phyloP scores from a whole-genome alignment of 2,329 filamentous ascomycete genomes.

The Phaeoacremonium minimum region DNA sequence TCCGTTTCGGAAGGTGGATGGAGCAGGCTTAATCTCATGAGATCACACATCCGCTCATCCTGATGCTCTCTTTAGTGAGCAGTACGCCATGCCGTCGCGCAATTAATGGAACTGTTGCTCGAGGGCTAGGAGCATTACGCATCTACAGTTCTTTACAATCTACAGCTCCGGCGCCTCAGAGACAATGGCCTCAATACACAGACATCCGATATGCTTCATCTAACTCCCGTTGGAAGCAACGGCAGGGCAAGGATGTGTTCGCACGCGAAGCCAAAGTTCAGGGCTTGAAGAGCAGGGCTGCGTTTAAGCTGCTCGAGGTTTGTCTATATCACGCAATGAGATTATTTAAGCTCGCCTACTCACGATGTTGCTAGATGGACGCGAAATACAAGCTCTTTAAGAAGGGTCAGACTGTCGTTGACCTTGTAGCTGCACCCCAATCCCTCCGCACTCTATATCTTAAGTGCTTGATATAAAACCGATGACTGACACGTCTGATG shows the following conservation, averaged over 20 bases:
- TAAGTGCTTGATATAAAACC: no score
- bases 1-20: no score
- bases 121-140: constrained; percentile 3
- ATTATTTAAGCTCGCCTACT: no score
- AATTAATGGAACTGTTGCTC: constrained; percentile 6
- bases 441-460: neutral
- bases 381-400: constrained; percentile 75
- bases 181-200: neutral
- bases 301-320: constrained; percentile 88
- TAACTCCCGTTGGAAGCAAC: constrained; percentile 71
- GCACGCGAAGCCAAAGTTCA: constrained; percentile 72
- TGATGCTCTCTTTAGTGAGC: neutral
- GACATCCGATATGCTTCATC: constrained; percentile 46
- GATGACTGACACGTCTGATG: no score
- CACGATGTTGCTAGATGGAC: constrained; percentile 84
- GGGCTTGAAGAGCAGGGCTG: constrained; percentile 82
- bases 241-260: constrained; percentile 71
- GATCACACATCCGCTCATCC: no score
- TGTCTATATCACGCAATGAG: constrained; percentile 9
- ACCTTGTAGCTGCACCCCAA: constrained; percentile 63
- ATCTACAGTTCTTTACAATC: neutral
- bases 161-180: neutral
- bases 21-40: no score
- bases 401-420: constrained; percentile 79
- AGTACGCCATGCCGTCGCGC: constrained; percentile 1